Conservation (phyloP, 1,284 basidiomycete genomes). For the Ganoderma resinaceum region DNA sequence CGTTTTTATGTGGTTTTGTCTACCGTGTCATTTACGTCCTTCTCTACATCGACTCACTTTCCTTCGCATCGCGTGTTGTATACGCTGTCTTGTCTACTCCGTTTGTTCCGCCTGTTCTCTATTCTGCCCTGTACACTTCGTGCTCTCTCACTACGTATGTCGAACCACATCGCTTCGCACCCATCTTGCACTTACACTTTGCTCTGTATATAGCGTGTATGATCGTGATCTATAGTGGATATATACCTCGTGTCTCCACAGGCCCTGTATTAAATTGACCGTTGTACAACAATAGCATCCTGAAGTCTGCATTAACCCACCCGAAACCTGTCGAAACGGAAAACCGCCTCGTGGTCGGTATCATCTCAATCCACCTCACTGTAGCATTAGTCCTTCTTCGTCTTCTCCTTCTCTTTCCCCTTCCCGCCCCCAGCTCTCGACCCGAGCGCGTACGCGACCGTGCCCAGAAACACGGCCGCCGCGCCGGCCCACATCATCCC, state of each 20-base stretch:
- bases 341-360: neutral
- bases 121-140: neutral
- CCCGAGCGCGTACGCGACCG: constrained; percentile 66
- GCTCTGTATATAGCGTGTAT: neutral
- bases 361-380: neutral
- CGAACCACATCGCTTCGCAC: neutral
- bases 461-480: constrained; percentile 73
- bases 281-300: neutral
- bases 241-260: neutral
- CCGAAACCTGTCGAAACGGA: neutral
- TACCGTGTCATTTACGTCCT: neutral
- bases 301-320: neutral
- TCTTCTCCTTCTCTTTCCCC: constrained; percentile 28
- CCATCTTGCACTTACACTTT: neutral
- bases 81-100: neutral
- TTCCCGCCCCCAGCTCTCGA: constrained; percentile 20
- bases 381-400: constrained; percentile 25
- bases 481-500: constrained; percentile 70
- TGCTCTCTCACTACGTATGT: neutral
- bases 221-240: neutral
- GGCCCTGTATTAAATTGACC: neutral
- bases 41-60: neutral
- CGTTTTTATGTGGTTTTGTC: neutral
- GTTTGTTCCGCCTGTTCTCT: neutral
- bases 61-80: neutral